Evolutionary conservation across 495 filamentous ascomycete species (phyloP).

Genomic region (Letharia lupina): DNA sequence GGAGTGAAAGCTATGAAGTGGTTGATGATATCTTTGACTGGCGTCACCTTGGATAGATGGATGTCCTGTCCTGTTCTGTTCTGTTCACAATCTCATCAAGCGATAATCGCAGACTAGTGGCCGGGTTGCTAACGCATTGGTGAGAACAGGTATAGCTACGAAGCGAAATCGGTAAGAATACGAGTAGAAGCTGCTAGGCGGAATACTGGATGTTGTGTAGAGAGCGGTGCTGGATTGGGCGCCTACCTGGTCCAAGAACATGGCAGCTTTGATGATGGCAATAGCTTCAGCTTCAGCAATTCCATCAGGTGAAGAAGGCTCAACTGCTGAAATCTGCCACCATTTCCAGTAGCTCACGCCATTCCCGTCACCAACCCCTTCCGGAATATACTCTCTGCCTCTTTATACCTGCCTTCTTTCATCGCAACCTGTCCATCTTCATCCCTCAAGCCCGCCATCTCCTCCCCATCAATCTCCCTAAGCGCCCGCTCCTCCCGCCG

Average conservation of each 20-base stretch:
- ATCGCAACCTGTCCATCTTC: constrained; percentile 1
- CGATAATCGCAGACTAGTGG: too few species aligned
- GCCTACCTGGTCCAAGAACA: background rate
- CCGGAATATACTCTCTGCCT: constrained; percentile 3
- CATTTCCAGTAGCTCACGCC: constrained; percentile 5
- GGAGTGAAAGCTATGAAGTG: too few species aligned
- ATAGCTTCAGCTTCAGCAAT: background rate
- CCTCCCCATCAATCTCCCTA: background rate
- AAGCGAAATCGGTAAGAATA: too few species aligned
- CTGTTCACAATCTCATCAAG: too few species aligned
- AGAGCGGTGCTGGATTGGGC: too few species aligned
- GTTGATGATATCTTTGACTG: too few species aligned
- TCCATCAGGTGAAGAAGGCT: background rate
- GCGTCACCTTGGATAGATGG: too few species aligned
- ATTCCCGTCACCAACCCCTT: background rate
- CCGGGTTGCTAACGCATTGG: too few species aligned
- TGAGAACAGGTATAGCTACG: too few species aligned
- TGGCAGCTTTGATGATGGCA: background rate
- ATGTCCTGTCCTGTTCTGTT: too few species aligned
- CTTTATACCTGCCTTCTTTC: background rate
- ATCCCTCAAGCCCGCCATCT: constrained; percentile 2
- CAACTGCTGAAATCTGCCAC: background rate
- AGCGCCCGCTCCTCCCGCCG: constrained; percentile 5
- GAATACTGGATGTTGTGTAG: too few species aligned
- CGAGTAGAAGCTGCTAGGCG: too few species aligned